phyloP scores from a whole-genome alignment of 192 early-diverging fungal species.

The Coemansia reversa region DNA sequence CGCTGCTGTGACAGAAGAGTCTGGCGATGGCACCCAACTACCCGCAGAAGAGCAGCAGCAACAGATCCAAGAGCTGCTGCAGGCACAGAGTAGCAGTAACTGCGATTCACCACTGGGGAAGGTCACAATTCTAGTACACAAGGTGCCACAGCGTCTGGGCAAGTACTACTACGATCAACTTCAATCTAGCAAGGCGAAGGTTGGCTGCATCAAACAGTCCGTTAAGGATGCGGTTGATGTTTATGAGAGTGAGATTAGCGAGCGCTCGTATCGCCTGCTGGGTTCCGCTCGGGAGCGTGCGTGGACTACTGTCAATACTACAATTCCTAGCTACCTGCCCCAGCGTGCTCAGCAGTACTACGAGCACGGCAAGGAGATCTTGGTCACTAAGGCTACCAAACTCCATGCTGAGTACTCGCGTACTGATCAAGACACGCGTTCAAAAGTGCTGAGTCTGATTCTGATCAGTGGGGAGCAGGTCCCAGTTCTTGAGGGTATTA shows the following conservation, averaged over 20 bases:
- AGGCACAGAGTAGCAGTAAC: conserved; percentile 1
- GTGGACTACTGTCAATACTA: conserved; percentile 35
- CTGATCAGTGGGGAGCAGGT: conserved; percentile 53
- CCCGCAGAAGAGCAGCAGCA: conserved; percentile 1
- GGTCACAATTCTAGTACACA: conserved; percentile 51
- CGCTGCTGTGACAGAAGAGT: not conserved
- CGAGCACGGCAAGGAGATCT: conserved; percentile 46
- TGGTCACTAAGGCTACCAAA: conserved; percentile 45
- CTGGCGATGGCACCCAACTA: conserved; percentile 2
- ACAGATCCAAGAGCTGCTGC: not conserved
- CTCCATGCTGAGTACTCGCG: conserved; percentile 55
- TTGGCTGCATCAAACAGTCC: conserved; percentile 40
- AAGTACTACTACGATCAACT: conserved; percentile 43
- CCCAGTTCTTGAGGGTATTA: conserved; percentile 46
- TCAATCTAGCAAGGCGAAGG: conserved; percentile 31
- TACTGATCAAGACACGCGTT: conserved; percentile 40
- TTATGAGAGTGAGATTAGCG: conserved; percentile 43
- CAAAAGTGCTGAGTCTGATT: conserved; percentile 50
- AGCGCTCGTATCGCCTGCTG: conserved; percentile 35
- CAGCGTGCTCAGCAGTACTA: conserved; percentile 51
- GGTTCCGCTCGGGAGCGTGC: conserved; percentile 39
- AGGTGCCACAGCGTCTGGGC: conserved; percentile 47
- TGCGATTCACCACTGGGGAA: conserved; percentile 41
- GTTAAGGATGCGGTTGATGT: conserved; percentile 47
- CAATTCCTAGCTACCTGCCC: conserved; percentile 45